Evolutionary conservation across 305 asterid genomes (phyloP).

Genomic region (Stenogyne calaminthoides): DNA sequence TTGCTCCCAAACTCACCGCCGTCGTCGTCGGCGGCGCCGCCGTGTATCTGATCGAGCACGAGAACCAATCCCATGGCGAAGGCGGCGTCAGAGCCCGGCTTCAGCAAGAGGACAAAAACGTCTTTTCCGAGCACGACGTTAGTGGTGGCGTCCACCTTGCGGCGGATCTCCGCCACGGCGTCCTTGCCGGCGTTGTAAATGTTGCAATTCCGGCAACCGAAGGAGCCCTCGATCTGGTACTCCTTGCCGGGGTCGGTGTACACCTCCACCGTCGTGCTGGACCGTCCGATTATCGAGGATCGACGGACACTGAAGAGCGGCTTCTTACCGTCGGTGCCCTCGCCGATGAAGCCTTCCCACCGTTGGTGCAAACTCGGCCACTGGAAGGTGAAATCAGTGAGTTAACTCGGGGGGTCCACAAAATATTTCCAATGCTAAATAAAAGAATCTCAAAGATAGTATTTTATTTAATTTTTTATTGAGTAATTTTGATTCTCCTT

Average conservation of each 20-base stretch:
- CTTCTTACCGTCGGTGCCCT: conserved; percentile 45
- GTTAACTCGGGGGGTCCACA: conserved; percentile 26
- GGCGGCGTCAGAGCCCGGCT: conserved; percentile 60
- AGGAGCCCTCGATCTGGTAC: conserved; percentile 66
- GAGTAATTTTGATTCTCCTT: not conserved
- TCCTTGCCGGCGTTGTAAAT: conserved; percentile 41
- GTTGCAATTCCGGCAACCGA: conserved; percentile 50
- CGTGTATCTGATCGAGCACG: conserved; percentile 60
- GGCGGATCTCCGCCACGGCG: conserved; percentile 55
- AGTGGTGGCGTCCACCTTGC: conserved; percentile 62
- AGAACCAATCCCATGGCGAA: conserved; percentile 67
- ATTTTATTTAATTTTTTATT: too few species aligned
- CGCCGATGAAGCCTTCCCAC: conserved; percentile 76
- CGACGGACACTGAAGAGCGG: conserved; percentile 66
- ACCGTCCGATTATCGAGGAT: conserved; percentile 66
- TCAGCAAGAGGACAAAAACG: conserved; percentile 53
- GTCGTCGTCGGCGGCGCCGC: conserved; percentile 35
- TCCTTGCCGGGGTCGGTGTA: conserved; percentile 45
- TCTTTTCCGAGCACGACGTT: conserved; percentile 64
- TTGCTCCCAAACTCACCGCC: conserved; percentile 27
- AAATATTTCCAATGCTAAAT: not conserved
- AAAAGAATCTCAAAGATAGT: not conserved
- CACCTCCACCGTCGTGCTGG: conserved; percentile 50
- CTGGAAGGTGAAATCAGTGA: conserved; percentile 35
- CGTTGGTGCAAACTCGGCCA: conserved; percentile 76